Evolutionary conservation across 73 alveolate genomes (phyloP), one percentile per base, ranked within the genome.

Genomic region (Paramecium sonneborni): DNA sequence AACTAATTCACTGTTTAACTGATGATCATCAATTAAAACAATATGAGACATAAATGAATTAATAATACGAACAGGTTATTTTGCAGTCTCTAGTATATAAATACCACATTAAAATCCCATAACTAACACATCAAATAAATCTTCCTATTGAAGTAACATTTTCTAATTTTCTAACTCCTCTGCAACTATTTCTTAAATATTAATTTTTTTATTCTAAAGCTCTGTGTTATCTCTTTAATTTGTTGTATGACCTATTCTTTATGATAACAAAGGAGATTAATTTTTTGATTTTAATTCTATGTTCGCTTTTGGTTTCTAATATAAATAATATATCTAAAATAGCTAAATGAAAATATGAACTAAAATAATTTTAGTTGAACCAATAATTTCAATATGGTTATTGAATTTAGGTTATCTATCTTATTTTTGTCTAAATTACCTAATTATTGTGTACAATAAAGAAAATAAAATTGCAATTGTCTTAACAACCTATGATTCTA

Each of bases 41-140:
- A 67, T 67, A 7, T 67, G 84, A 7, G 84, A 67, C 84, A 67
- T 67, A 67, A 30, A 67, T 3, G 84, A 67, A 67, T 67, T 67
- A 9, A 67, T 67, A 12, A 67, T 67, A 12, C 44, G 21, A 67
- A 67, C 84, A 2, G 84, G 84, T 67, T 67, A 18, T 52, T 52
- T 52, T 52, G 68, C 34, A 52, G 68, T 52, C 18, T 52, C 68
- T 3, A 52, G 32, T 4, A 52, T 52, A 21, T 52, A 52, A 3
- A 52, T 52, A 52, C 68, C 68, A 52, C 68, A 52, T 52, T 52
- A 52, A 52, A 52, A 52, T 52, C 68, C 68, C 30, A 21, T 52
- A 3, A 52, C 4, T 21, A 52, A 52, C 34, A 52, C 32, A 15
- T 52, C 68, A 52, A 52, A 52, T 52, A 34, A 7, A 0, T 72